phyloP scores from a whole-genome alignment of 192 early-diverging fungal species.

The Dimargaris verticillata region DNA sequence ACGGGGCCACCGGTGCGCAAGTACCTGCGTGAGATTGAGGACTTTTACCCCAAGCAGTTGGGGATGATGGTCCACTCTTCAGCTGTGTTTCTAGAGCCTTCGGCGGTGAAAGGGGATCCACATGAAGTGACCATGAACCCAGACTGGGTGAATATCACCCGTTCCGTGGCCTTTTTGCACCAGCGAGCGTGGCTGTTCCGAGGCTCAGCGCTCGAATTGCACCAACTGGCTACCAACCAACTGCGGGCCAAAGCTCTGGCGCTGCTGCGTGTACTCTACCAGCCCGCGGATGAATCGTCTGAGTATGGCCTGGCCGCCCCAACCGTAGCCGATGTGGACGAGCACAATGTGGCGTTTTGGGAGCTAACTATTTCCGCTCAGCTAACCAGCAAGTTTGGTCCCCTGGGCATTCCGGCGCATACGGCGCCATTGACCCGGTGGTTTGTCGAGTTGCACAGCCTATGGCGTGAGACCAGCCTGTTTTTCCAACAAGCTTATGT shows the following conservation, averaged over 20 bases:
- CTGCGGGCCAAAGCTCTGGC: conserved; percentile 25
- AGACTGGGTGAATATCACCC: conserved; percentile 14
- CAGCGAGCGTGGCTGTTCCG: conserved; percentile 84
- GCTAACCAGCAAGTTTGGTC: background rate
- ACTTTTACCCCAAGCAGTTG: conserved; percentile 59
- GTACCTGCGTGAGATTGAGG: conserved; percentile 59
- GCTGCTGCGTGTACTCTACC: conserved; percentile 28
- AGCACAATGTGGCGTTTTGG: background rate
- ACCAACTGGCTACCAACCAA: conserved; percentile 30
- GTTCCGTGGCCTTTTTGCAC: conserved; percentile 42
- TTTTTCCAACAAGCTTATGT: background rate
- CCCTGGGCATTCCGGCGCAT: background rate
- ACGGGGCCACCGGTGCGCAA: conserved; percentile 56
- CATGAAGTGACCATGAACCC: conserved; percentile 2
- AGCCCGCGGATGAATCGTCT: background rate
- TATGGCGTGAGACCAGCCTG: background rate
- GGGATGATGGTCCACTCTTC: conserved; percentile 15
- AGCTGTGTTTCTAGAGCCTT: conserved; percentile 17
- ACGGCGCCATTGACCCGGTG: background rate
- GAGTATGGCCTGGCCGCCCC: no score
- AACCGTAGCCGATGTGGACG: no score
- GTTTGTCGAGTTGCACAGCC: conserved; percentile 4
- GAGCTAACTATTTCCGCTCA: background rate
- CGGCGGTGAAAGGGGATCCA: conserved; percentile 11
- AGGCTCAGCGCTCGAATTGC: conserved; percentile 73